Conservation (phyloP, 2,329 filamentous ascomycete genomes). For the Huntiella omanensis region DNA sequence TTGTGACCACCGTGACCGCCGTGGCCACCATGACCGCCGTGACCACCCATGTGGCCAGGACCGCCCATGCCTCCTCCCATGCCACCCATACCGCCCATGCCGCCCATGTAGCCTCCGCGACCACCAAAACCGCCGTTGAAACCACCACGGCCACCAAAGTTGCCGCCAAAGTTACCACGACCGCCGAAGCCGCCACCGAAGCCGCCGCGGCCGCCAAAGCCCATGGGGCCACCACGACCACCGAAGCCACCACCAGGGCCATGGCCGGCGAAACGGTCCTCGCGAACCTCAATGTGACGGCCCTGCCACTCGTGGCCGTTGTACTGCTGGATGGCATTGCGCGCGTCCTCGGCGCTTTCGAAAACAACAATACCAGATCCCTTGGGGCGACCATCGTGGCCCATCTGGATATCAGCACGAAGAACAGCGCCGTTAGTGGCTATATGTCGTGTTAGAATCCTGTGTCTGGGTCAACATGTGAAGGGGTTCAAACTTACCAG, state of each 20-base stretch:
- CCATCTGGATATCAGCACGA: conserved; percentile 84
- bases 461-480: no score
- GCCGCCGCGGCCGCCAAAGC: conserved; percentile 40
- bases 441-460: conserved; percentile 12
- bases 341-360: conserved; percentile 83
- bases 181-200: conserved; percentile 41
- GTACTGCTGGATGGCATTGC: conserved; percentile 91
- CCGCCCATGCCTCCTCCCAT: conserved; percentile 21
- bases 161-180: conserved; percentile 28
- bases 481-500: conserved; percentile 44
- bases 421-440: conserved; percentile 58
- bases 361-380: conserved; percentile 95
- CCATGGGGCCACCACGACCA: conserved; percentile 37
- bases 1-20: conserved; percentile 17
- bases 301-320: conserved; percentile 99
- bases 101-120: conserved; percentile 20
- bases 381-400: conserved; percentile 83
- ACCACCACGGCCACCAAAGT: conserved; percentile 28
- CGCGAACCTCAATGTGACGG: conserved; percentile 77
- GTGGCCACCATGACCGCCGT: conserved; percentile 14
- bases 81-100: conserved; percentile 25
- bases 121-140: conserved; percentile 27
- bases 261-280: conserved; percentile 74
- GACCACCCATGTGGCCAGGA: conserved; percentile 17
- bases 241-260: conserved; percentile 39